A percentile compares a stretch with the other conserved stretches of the same genome.
Evolutionary conservation across 495 filamentous ascomycete species (phyloP).

Genomic region (Neurospora sp.): DNA sequence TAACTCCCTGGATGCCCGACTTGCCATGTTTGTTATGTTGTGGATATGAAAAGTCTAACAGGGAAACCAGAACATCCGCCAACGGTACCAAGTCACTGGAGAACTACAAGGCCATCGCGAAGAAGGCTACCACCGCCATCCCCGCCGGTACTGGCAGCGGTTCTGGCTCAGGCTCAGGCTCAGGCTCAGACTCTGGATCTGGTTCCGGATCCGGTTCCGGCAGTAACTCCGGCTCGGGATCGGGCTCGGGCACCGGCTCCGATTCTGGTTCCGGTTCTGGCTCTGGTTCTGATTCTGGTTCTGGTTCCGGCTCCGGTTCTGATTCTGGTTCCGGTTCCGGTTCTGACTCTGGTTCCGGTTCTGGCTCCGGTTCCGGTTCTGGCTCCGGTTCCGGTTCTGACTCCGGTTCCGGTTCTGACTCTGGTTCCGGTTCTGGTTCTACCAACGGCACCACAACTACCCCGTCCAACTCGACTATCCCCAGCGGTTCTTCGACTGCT

Average conservation of each 20-base stretch:
- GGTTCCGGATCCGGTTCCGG: conserved; percentile 15
- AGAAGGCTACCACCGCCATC: conserved; percentile 24
- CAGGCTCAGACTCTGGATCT: conserved; percentile 14
- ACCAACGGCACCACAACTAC: not conserved
- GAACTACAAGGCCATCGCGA: conserved; percentile 37
- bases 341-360: conserved; percentile 18
- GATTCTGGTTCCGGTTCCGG: conserved; percentile 13
- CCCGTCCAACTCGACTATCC: conserved; percentile 11
- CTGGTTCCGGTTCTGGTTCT: conserved; percentile 11
- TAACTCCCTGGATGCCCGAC: not conserved
- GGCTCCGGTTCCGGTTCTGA: conserved; percentile 1
- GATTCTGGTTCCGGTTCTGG: conserved; percentile 14
- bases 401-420: conserved; percentile 8
- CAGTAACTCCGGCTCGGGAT: conserved; percentile 16
- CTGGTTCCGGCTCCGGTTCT: conserved; percentile 2
- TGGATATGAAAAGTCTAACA: conserved; percentile 8
- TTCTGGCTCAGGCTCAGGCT: conserved; percentile 8
- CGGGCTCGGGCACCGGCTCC: conserved; percentile 13
- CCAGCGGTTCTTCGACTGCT: conserved; percentile 10
- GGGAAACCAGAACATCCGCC: conserved; percentile 25
- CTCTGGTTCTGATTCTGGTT: not conserved
- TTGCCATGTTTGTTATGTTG: not conserved
- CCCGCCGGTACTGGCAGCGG: conserved; percentile 21
- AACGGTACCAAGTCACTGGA: conserved; percentile 38
- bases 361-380: conserved; percentile 6